Evolutionary conservation across 2,329 filamentous ascomycete species (phyloP).

Genomic region (Escovopsis sp.): DNA sequence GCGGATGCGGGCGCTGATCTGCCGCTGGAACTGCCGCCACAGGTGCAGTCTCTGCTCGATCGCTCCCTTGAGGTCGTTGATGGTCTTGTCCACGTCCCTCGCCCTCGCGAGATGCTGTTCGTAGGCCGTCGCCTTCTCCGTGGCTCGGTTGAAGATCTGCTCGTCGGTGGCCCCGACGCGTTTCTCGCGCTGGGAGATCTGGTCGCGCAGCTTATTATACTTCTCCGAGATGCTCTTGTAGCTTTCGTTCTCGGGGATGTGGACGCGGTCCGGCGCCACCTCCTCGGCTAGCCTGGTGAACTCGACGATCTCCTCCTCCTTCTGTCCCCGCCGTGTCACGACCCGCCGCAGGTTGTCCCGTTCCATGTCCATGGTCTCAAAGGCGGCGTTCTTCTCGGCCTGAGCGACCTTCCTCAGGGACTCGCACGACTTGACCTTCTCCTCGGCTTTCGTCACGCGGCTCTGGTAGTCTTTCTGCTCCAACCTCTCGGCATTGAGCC

Average conservation of each 20-base stretch:
- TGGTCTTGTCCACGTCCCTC: conserved; percentile 24
- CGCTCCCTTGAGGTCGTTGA: conserved; percentile 37
- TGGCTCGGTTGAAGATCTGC: conserved; percentile 41
- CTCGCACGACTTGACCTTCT: conserved; percentile 33
- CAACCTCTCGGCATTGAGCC: conserved; percentile 17
- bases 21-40: conserved; percentile 69
- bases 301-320: conserved; percentile 33
- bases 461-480: conserved; percentile 27
- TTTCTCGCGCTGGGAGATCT: conserved; percentile 42
- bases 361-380: conserved; percentile 34
- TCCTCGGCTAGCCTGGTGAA: conserved; percentile 40
- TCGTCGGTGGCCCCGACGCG: conserved; percentile 49
- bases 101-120: conserved; percentile 29
- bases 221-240: conserved; percentile 38
- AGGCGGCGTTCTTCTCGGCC: conserved; percentile 46
- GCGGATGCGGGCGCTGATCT: conserved; percentile 74
- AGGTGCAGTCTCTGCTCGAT: conserved; percentile 55
- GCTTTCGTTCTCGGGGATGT: conserved; percentile 51
- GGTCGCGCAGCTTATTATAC: conserved; percentile 38
- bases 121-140: conserved; percentile 26
- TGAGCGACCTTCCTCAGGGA: conserved; percentile 39
- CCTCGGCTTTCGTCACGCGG: conserved; percentile 39
- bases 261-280: conserved; percentile 40
- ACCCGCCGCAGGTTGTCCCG: conserved; percentile 30
- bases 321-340: conserved; percentile 32